Conservation (phyloP, 192 early-diverging fungal genomes). For the Coemansia asiatica region DNA sequence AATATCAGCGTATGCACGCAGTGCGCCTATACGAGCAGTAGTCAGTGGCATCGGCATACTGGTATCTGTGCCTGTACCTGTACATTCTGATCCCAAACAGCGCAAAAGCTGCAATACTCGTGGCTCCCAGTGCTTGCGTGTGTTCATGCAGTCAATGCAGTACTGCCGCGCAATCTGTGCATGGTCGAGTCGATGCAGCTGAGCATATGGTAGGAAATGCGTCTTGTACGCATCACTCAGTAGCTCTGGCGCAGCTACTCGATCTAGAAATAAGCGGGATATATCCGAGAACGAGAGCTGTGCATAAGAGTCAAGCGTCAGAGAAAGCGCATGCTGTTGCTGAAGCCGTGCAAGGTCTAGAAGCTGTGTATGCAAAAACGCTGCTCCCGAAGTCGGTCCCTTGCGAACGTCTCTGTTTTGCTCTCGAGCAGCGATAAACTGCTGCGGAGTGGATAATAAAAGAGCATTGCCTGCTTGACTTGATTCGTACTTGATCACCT, state of each 20-base stretch:
- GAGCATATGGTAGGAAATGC: slow-evolving; percentile 62
- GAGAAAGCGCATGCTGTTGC: slow-evolving; percentile 47
- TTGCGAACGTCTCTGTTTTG: neutral
- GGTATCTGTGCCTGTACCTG: neutral
- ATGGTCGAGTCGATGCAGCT: slow-evolving; percentile 53
- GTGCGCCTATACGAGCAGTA: slow-evolving; percentile 11
- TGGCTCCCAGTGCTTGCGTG: slow-evolving; percentile 56
- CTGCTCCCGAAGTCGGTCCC: neutral
- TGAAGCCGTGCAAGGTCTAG: slow-evolving; percentile 60
- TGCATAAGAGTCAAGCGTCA: slow-evolving; percentile 58
- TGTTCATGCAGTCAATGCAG: slow-evolving; percentile 60
- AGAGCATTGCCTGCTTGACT: neutral
- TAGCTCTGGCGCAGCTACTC: slow-evolving; percentile 62
- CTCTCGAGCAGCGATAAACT: slow-evolving; percentile 21
- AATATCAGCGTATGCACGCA: slow-evolving; percentile 35
- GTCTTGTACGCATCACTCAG: slow-evolving; percentile 54
- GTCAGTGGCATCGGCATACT: slow-evolving; percentile 12
- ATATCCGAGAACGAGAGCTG: slow-evolving; percentile 45
- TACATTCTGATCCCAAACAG: slow-evolving; percentile 37
- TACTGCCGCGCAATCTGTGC: slow-evolving; percentile 60
- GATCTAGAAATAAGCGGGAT: slow-evolving; percentile 63
- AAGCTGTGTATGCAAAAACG: slow-evolving; percentile 52
- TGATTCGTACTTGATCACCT: slow-evolving; percentile 14
- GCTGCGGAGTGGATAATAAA: slow-evolving; percentile 28
- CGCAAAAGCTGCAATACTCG: slow-evolving; percentile 57